Evolutionary conservation across 331 rosid genomes (phyloP).

Genomic region (Stylosanthes scabra): DNA sequence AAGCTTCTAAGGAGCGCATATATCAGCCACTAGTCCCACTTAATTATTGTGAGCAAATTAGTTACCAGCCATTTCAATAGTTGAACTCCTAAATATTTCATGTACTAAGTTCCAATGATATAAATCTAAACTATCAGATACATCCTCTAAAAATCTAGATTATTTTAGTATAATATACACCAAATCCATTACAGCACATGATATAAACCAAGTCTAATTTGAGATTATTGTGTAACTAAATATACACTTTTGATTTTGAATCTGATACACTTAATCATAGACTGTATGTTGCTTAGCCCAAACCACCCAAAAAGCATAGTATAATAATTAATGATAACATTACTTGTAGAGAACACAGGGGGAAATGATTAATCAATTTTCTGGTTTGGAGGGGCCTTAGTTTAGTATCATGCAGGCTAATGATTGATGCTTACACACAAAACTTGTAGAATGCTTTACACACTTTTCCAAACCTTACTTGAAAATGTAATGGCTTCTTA

Average conservation of each 20-base stretch:
- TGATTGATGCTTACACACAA: slow-evolving; percentile 4
- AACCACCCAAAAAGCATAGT: neutral
- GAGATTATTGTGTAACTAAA: neutral
- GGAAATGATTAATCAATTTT: neutral
- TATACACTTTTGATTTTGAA: neutral
- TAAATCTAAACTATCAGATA: no score
- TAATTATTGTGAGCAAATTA: no score
- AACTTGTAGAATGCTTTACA: slow-evolving; percentile 13
- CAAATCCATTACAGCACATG: no score
- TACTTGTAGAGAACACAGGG: neutral
- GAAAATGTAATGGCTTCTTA: slow-evolving; percentile 41
- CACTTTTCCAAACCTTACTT: slow-evolving; percentile 32
- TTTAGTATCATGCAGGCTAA: neutral
- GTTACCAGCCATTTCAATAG: neutral
- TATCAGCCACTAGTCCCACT: neutral
- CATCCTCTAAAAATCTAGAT: no score
- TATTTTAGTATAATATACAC: no score
- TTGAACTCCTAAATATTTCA: no score
- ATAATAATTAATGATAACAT: neutral
- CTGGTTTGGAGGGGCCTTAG: neutral
- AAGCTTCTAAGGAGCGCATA: neutral
- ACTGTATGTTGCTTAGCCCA: neutral
- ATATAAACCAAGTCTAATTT: neutral
- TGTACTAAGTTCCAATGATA: no score
- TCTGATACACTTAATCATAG: neutral